A percentile compares a stretch with the other conserved stretches of the same genome.
These are phyloP conservation scores for Phytophthora tentaculata DNA, from an alignment of 352 stramenopile species.

Conservation along the genomic window DNA sequence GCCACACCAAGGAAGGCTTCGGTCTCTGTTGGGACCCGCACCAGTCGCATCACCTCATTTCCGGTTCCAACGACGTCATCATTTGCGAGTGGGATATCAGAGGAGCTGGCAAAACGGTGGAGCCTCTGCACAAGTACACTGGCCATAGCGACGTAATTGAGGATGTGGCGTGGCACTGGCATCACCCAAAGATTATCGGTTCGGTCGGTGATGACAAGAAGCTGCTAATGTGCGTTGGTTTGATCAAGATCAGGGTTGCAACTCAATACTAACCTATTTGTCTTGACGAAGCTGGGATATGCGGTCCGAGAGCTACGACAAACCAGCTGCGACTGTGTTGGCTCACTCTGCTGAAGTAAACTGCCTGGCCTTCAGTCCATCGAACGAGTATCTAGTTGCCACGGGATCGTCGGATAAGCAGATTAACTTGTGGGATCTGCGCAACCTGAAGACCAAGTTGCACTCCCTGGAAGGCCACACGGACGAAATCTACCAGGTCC, in stretches of 20 bases:
- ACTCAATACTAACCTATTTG: conserved; percentile 3
- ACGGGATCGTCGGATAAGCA: conserved; percentile 94
- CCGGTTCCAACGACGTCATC: conserved; percentile 95
- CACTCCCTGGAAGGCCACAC: conserved; percentile 96
- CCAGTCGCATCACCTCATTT: conserved; percentile 89
- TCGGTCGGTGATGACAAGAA: conserved; percentile 96
- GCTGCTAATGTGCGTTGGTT: conserved; percentile 85
- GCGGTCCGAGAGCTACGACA: conserved; percentile 70
- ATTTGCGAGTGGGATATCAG: conserved; percentile 97
- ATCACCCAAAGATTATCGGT: conserved; percentile 94
- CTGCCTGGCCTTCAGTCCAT: conserved; percentile 96
- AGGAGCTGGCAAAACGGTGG: conserved; percentile 79
- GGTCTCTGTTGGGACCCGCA: conserved; percentile 96
- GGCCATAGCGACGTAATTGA: conserved; percentile 96
- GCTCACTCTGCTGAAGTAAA: conserved; percentile 97
- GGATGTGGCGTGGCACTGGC: conserved; percentile 97
- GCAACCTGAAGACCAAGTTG: conserved; percentile 94
- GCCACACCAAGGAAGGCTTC: conserved; percentile 93
- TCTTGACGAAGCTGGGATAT: conserved; percentile 68
- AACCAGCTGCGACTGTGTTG: conserved; percentile 73
- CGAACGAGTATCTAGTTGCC: conserved; percentile 95
- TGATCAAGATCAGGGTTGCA: neutral
- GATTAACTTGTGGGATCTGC: conserved; percentile 98
- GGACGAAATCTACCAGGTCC: conserved; percentile 96
- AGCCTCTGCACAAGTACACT: conserved; percentile 86